Conservation (phyloP, 2,329 filamentous ascomycete genomes). For the Colletotrichum ledebouriae region DNA sequence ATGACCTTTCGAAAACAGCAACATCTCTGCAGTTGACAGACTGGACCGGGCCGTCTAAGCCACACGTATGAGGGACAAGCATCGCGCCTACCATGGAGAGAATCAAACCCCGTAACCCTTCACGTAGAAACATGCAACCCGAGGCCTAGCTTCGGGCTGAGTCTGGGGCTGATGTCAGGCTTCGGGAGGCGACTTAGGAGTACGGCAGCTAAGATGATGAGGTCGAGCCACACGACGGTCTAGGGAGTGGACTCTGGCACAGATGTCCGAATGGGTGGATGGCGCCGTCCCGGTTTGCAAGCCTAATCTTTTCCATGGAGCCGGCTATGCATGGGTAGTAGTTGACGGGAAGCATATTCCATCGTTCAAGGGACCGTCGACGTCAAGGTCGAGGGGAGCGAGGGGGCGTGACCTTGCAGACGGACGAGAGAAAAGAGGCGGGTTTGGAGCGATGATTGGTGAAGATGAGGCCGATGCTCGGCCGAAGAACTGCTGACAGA, state of each 20-base stretch:
- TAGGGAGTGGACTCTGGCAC: constrained; percentile 4
- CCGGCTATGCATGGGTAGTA: constrained; percentile 17
- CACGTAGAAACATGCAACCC: constrained; percentile 1
- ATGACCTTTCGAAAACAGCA: constrained; percentile 11
- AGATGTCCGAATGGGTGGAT: constrained; percentile 7
- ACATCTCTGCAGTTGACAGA: neutral
- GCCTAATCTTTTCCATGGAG: constrained; percentile 4
- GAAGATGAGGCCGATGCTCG: neutral
- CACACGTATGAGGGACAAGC: constrained; percentile 1
- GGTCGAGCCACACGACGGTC: constrained; percentile 11
- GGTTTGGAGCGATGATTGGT: constrained; percentile 28
- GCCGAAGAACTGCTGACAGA: constrained; percentile 34
- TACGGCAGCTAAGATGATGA: neutral
- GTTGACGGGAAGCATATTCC: constrained; percentile 6
- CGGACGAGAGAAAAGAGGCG: constrained; percentile 4
- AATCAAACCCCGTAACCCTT: neutral
- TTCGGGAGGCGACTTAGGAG: constrained; percentile 10
- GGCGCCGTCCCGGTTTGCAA: constrained; percentile 1
- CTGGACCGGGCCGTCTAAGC: constrained; percentile 12
- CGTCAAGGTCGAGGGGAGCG: neutral
- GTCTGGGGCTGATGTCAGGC: constrained; percentile 37
- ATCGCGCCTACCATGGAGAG: neutral
- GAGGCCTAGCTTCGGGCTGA: constrained; percentile 27
- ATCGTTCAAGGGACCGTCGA: constrained; percentile 3
- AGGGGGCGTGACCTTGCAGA: constrained; percentile 4